phyloP scores from a whole-genome alignment of 1,284 basidiomycete species.

The Cryptococcus maquisensis region DNA sequence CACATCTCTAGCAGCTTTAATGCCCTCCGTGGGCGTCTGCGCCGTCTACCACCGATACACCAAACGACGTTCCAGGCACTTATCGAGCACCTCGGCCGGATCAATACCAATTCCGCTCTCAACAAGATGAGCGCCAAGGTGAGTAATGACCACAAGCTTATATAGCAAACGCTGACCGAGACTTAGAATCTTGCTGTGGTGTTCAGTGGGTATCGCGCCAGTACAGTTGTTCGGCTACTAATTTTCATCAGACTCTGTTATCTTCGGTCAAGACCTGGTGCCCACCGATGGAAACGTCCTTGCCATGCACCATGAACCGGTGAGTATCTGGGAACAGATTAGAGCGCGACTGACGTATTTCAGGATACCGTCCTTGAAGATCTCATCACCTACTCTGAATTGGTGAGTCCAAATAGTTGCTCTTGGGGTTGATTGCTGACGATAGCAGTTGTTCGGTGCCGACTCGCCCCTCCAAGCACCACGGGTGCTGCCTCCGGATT shows the following conservation, averaged over 20 bases:
- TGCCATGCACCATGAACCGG: constrained; percentile 67
- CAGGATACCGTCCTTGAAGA: constrained; percentile 86
- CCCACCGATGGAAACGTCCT: constrained; percentile 69
- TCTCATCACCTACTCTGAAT: constrained; percentile 63
- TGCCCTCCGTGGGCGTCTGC: constrained; percentile 71
- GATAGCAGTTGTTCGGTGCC: constrained; percentile 35
- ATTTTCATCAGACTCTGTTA: constrained; percentile 53
- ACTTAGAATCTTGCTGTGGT: constrained; percentile 71
- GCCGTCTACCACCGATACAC: constrained; percentile 77
- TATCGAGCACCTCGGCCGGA: constrained; percentile 80
- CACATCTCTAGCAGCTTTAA: constrained; percentile 69
- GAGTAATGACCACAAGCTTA: constrained; percentile 43
- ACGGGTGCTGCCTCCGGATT: constrained; percentile 24
- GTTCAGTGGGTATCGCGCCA: constrained; percentile 49
- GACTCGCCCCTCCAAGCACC: constrained; percentile 27
- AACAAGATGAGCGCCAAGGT: constrained; percentile 91
- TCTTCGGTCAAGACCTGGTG: constrained; percentile 85
- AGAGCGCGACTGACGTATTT: background rate
- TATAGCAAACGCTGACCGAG: constrained; percentile 30
- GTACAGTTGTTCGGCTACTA: background rate
- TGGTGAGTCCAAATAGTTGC: constrained; percentile 22
- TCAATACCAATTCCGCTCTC: constrained; percentile 63
- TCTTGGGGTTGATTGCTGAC: background rate
- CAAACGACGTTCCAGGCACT: constrained; percentile 81
- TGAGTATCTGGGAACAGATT: constrained; percentile 33